A percentile compares a stretch with the other conserved stretches of the same genome.
phyloP scores from a whole-genome alignment of 208 protist species.

The Wallacemonas sp. region DNA sequence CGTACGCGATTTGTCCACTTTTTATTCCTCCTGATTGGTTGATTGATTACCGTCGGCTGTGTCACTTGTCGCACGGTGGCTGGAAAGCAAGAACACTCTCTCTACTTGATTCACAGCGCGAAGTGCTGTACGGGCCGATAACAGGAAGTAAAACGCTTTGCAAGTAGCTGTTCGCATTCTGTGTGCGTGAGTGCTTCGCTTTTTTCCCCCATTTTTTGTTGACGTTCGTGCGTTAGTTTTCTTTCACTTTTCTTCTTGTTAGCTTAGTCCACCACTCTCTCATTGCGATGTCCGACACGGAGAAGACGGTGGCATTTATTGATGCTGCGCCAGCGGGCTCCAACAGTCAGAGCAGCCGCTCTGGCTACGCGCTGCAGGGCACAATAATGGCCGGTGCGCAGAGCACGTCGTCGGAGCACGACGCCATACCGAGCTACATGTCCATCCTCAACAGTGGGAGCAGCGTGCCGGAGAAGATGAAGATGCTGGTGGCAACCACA shows the following conservation, averaged over 20 bases:
- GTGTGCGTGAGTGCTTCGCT: too few relatives aligned
- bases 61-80: too few relatives aligned
- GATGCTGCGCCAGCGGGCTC: slow-evolving; percentile 10
- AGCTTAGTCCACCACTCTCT: neutral
- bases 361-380: neutral
- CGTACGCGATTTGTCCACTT: too few relatives aligned
- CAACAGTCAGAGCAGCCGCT: neutral
- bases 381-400: neutral
- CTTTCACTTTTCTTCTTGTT: slow-evolving; percentile 12
- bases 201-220: neutral
- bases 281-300: slow-evolving; percentile 20
- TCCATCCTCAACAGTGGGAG: slow-evolving; percentile 28
- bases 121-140: too few relatives aligned
- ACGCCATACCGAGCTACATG: slow-evolving; percentile 25
- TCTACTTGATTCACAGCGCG: too few relatives aligned
- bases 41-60: too few relatives aligned
- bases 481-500: slow-evolving; percentile 31
- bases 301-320: slow-evolving; percentile 34
- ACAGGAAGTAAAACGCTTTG: too few relatives aligned
- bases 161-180: too few relatives aligned
- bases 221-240: neutral
- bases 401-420: neutral
- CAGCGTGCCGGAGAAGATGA: slow-evolving; percentile 20
- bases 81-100: too few relatives aligned
- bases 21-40: too few relatives aligned